Base-by-base conservation (phyloP, 2,329 filamentous ascomycete species). In the Trichophyton mentagrophytes region DNA sequence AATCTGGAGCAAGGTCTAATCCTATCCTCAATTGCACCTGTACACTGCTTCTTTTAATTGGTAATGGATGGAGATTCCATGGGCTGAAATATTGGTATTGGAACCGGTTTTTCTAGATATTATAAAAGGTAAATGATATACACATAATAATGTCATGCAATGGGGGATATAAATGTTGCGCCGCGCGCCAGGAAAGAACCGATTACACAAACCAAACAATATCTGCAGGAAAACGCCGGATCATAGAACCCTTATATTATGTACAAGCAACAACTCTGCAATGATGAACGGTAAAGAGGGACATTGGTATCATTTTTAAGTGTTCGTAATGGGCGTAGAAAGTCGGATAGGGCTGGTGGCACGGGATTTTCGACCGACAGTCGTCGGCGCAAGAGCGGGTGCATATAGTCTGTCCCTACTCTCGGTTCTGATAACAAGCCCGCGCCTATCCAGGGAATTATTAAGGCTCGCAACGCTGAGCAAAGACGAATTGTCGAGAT, bases 401-500 rank as follows among this genome's bases (percentile, higher is more conserved):
- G 78, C 80, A 15, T 81, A 79, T 42, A 96, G 74, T 61, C 89
- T 80, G 70, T 97, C 93, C 59, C 90, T 80, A 70, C 90, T 95
- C 70, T 96, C 92, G 0, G 89, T 95, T 66, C 92, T 79, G 1
- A 90, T 82, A 60, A 89, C 85, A 64, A 96, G 72, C 1, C 91
- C 91, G 55, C 82, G 85, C 44, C 90, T 74, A 60, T 83, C 81
- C 65, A 55, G 30, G 27, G 27, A 55, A 17, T 38, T 55, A 55
- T 36, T 61, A 38, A 60, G 60, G 67, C 65, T 74, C 70, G 47
- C 73, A 55, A 74, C 70, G 5, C 71, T 73, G 22, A 67, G 70
- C 0, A 70, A 70, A n/a, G 73, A 75, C n/a, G 69, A 67, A 58
- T 74, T 75, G 61, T 75, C 74, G 15, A 74, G 61, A 0, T 65